Conservation (phyloP, 2,329 filamentous ascomycete genomes). For the Paramyrothecium roridum region DNA sequence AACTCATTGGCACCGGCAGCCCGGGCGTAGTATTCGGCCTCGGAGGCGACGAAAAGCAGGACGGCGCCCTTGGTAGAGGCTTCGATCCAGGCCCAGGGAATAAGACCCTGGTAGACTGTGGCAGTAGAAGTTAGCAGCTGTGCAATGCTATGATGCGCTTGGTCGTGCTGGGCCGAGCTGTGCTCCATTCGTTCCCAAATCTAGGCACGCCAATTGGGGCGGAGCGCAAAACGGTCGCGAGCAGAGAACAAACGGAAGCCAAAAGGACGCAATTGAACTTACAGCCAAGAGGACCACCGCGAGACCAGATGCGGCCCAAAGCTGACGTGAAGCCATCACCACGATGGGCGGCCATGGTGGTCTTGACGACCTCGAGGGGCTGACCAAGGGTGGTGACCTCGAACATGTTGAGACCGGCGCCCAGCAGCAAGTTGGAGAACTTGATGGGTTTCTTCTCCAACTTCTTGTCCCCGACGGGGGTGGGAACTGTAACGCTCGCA, state of each 20-base stretch:
- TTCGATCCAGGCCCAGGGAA: slow-evolving; percentile 99
- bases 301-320: slow-evolving; percentile 84
- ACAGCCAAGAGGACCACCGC: slow-evolving; percentile 94
- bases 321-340: slow-evolving; percentile 80
- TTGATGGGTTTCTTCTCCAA: slow-evolving; percentile 99
- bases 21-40: slow-evolving; percentile 94
- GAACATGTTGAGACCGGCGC: slow-evolving; percentile 92
- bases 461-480: slow-evolving; percentile 44
- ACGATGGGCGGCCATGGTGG: slow-evolving; percentile 98
- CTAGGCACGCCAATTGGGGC: no score
- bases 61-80: slow-evolving; percentile 99
- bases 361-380: slow-evolving; percentile 98
- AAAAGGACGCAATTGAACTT: slow-evolving; percentile 39
- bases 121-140: slow-evolving; percentile 17
- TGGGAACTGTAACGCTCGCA: slow-evolving; percentile 52
- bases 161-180: no score
- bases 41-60: slow-evolving; percentile 96
- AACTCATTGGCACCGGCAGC: slow-evolving; percentile 82
- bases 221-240: not conserved
- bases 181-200: no score
- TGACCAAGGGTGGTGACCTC: slow-evolving; percentile 69
- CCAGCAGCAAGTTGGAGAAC: slow-evolving; percentile 97
- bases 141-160: no score
- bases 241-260: not conserved
- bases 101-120: slow-evolving; percentile 97